Conservation (phyloP, 345 rosid genomes). For the Capsella bursapastoris region DNA sequence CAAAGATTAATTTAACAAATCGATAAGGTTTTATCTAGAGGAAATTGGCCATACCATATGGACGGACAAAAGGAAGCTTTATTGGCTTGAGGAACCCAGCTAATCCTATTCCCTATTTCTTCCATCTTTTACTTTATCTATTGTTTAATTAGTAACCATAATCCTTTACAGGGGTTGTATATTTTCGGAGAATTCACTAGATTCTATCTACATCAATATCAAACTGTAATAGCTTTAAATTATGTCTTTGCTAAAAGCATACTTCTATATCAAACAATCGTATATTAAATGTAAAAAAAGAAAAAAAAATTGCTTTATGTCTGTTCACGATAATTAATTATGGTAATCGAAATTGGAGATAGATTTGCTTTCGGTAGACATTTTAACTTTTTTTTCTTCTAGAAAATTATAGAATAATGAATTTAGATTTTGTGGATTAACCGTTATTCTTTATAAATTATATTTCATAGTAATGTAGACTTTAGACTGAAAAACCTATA, state of each 20-base stretch:
- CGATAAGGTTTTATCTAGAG: constrained; percentile 3
- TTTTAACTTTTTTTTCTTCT: background rate
- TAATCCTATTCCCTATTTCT: constrained; percentile 22
- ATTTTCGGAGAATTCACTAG: background rate
- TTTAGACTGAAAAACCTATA: no score
- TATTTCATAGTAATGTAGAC: no score
- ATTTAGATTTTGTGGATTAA: background rate
- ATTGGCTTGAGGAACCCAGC: constrained; percentile 28
- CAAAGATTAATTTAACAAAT: background rate
- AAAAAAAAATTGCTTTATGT: background rate
- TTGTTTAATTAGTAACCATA: background rate
- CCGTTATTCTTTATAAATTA: no score
- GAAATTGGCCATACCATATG: constrained; percentile 26
- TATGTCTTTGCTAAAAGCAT: background rate
- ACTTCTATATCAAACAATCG: background rate
- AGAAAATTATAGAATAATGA: background rate
- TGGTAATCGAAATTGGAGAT: background rate
- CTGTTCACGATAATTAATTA: background rate
- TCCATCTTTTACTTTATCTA: background rate
- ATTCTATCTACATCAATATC: background rate
- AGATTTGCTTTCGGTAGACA: background rate
- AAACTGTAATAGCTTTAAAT: constrained; percentile 1
- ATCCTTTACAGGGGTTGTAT: constrained; percentile 3
- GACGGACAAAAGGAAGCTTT: constrained; percentile 55
- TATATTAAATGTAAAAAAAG: background rate